Evolutionary conservation across 2,329 filamentous ascomycete genomes (phyloP).

Genomic region (Microascus cirrosus): DNA sequence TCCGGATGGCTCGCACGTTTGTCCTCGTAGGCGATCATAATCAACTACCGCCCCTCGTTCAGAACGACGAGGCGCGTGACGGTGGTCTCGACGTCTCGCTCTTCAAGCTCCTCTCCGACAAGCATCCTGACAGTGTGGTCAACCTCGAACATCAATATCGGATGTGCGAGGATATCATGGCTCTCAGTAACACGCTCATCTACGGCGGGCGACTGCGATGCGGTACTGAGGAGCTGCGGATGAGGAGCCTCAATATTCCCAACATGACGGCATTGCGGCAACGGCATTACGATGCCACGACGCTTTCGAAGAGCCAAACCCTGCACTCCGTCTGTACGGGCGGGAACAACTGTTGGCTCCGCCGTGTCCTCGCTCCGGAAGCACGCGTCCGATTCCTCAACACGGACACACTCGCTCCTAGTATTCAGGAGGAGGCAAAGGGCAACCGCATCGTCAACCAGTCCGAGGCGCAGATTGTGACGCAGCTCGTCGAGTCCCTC

Average conservation of each 20-base stretch:
- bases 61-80: constrained; percentile 75
- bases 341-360: constrained; percentile 61
- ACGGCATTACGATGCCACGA: constrained; percentile 42
- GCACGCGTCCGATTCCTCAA: constrained; percentile 80
- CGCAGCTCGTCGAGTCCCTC: constrained; percentile 71
- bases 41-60: constrained; percentile 86
- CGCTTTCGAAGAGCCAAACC: constrained; percentile 14
- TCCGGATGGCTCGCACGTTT: constrained; percentile 85
- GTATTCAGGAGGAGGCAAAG: constrained; percentile 58
- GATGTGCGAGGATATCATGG: constrained; percentile 97
- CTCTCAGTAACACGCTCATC: constrained; percentile 82
- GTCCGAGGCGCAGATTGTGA: constrained; percentile 66
- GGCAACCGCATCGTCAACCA: constrained; percentile 84
- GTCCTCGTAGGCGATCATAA: constrained; percentile 95
- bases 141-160: constrained; percentile 94
- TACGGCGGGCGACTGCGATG: constrained; percentile 88
- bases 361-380: constrained; percentile 55
- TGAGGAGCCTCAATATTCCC: constrained; percentile 56
- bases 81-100: constrained; percentile 86
- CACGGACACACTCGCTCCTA: constrained; percentile 62
- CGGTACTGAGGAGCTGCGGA: constrained; percentile 66
- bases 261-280: constrained; percentile 48
- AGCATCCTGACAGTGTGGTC: constrained; percentile 77
- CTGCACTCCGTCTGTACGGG: constrained; percentile 21
- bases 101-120: constrained; percentile 87